These are phyloP conservation scores for Penicillium goetzii DNA, from an alignment of 495 filamentous ascomycete species.

Conservation along the genomic window DNA sequence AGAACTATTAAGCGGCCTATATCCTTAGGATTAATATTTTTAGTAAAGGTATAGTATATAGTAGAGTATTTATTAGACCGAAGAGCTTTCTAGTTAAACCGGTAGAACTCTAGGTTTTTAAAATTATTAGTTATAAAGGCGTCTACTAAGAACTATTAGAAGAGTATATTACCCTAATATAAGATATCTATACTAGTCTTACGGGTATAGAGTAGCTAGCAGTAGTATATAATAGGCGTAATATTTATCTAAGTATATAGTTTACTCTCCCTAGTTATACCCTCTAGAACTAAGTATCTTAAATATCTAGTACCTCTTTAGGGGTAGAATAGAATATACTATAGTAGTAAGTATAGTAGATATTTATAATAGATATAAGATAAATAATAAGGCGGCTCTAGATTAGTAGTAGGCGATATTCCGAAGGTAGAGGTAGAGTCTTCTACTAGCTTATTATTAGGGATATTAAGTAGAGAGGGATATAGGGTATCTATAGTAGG, in stretches of 20 bases:
- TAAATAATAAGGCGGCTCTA: background rate
- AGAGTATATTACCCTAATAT: background rate
- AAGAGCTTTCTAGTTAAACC: background rate
- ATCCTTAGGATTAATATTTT: background rate
- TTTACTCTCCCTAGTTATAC: background rate
- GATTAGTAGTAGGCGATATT: background rate
- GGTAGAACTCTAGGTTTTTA: background rate
- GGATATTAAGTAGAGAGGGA: too few species aligned
- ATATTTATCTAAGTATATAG: background rate
- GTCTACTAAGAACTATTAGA: background rate
- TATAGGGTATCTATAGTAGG: background rate
- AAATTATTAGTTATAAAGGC: background rate
- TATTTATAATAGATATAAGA: conserved; percentile 1
- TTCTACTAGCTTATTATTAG: background rate
- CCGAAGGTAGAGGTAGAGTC: background rate
- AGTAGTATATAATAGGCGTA: background rate
- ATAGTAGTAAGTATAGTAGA: background rate
- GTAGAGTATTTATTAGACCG: background rate
- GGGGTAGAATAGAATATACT: background rate
- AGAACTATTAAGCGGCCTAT: background rate
- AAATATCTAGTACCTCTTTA: background rate
- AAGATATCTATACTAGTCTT: background rate
- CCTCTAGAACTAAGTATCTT: background rate
- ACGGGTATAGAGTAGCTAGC: background rate
- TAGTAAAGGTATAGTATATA: background rate